Evolutionary conservation across 2,329 filamentous ascomycete genomes (phyloP), one percentile per base, ranked within the genome.

Genomic region (Colletotrichum gloeosporioides): DNA sequence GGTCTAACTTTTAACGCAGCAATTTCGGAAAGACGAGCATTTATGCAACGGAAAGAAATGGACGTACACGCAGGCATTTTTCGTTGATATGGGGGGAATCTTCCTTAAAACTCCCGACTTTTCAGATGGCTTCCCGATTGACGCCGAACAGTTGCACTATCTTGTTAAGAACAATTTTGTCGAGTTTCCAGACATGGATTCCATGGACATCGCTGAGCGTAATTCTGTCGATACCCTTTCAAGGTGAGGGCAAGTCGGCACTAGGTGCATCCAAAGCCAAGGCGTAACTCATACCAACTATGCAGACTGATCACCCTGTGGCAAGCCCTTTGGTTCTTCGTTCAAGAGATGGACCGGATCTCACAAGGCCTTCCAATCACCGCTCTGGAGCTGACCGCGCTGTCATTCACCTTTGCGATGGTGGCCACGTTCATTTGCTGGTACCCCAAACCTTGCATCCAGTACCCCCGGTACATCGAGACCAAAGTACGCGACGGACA

Each of bases 21-120:
- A 29, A 69, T 77, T 66, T 10, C 39, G 39, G 3, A 73, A 61
- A 81, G 82, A 76, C 73, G 76, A 32, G 31, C 32, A n/a, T 49
- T 74, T 74, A 70, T 73, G n/a, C 55, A 77, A 53, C 4, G 53
- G 63, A 36, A 22, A 68, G 18, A 61, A 81, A 4, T 88, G 86
- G 86, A 86, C 83, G 1, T 79, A 85, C 63, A 82, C 70, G 12
- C 83, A 88, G 69, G 85, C 82, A 2, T 87, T 88, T 76, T 86
- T 83, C 70, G 85, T 82, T 5, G 84, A 87, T 65, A 86, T 85
- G 82, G 86, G 87, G 2, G 86, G 86, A 4, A 83, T 87, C 68
- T 36, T 82, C 1, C 79, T 88, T 1, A 69, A 81, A 12, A 79
- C 79, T 12, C 78, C 77, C 2, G 84, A 85, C 22, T 81, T 66